Percentiles rank a stretch among this genome's conserved stretches.
Conservation (phyloP, 2,329 filamentous ascomycete species). For the Penicillium digitatum region DNA sequence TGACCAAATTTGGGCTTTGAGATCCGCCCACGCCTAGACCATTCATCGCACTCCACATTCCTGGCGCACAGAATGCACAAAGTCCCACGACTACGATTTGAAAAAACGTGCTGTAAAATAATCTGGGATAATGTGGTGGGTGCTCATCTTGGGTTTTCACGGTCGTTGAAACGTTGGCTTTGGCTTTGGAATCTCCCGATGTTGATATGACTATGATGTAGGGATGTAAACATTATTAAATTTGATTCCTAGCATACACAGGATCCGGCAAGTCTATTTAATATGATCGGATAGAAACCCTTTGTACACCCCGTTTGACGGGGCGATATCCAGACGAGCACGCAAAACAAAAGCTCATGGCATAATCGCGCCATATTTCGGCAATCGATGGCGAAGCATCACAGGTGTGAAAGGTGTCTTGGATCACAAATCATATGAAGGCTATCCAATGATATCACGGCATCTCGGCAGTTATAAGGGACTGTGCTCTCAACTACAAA, state of each 20-base stretch:
- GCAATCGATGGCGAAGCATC: background rate
- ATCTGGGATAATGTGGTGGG: background rate
- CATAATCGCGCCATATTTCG: conserved; percentile 1
- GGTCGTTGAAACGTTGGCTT: background rate
- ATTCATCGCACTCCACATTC: conserved; percentile 46
- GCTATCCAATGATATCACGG: background rate
- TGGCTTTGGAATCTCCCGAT: background rate
- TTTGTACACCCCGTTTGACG: background rate
- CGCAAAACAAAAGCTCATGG: conserved; percentile 6
- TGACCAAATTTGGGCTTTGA: conserved; percentile 41
- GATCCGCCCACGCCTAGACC: conserved; percentile 44
- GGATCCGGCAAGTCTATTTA: background rate
- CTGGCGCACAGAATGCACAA: conserved; percentile 42
- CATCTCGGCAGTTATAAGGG: conserved; percentile 1
- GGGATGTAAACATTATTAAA: background rate
- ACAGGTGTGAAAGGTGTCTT: background rate
- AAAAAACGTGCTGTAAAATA: conserved; percentile 28
- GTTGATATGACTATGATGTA: background rate
- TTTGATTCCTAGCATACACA: background rate
- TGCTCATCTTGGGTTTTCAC: background rate
- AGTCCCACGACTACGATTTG: conserved; percentile 42
- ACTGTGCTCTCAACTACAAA: background rate
- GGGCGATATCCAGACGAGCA: conserved; percentile 7
- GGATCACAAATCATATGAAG: background rate
- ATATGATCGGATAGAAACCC: background rate